Base-by-base conservation (phyloP, 306 rosid species). In the Ziziphus jujuba region DNA sequence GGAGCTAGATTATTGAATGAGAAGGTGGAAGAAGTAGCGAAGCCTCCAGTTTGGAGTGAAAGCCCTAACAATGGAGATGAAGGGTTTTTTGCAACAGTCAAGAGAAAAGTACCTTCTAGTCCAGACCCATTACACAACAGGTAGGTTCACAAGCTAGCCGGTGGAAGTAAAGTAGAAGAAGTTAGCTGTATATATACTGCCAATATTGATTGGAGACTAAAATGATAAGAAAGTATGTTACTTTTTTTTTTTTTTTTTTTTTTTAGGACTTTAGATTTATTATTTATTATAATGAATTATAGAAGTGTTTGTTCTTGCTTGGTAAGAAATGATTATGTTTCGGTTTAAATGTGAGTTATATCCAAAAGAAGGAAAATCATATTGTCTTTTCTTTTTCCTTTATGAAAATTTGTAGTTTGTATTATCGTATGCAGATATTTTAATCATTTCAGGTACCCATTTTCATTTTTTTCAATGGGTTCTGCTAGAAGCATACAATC, bases 61-160 rank as follows among this genome's bases (percentile, higher is more conserved):
- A 71, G 76, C 68, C 61, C 66, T 40, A 38, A 3, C 3, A 65
- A 36, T 36, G 73, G 57, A 49, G 73, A 73, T 25, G 69, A 62
- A 71, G 79, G 76, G 36, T 66, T 72, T 76, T 84, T 73, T 28
- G 65, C 77, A 8, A 31, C 84, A 20, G 50, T 50, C 49, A 64
- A 84, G n/a, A 84, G 96, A 80, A 43, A 66, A 77, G 93, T 88
- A 33, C 96, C 96, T 9, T 88, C 91, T 70, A 65, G 87, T 76
- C 96, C 96, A 56, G 93, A 88, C 56, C 96, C 91, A 16, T 77
- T 91, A 63, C 97, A 91, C 81, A 88, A 91, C 81, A 86, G 87
- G 84, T 91, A 79, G 79, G 45, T 72, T 68, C 56, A 45, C 72
- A 47, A 59, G 19, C 60, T 6, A 45, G 21, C 24, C 59, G 55